These are phyloP conservation scores for Laguncularia racemosa DNA, from an alignment of 345 rosid genomes.

Conservation along the genomic window DNA sequence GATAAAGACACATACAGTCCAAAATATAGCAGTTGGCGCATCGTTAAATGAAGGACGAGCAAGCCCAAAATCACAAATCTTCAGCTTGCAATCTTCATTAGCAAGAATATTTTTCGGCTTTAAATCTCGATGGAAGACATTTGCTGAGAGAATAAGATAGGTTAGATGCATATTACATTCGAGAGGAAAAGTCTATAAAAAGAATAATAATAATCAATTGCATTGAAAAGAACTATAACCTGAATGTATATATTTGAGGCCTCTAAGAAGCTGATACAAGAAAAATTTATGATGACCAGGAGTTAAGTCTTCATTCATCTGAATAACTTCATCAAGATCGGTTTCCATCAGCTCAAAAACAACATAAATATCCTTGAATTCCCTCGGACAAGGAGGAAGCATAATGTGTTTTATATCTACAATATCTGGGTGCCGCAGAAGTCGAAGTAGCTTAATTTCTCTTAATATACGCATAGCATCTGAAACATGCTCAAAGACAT, in stretches of 20 bases:
- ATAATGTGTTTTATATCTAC: conserved; percentile 89
- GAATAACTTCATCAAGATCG: conserved; percentile 86
- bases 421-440: conserved; percentile 78
- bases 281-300: conserved; percentile 95
- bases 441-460: conserved; percentile 92
- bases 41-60: conserved; percentile 93
- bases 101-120: conserved; percentile 97
- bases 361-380: conserved; percentile 86
- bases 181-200: neutral
- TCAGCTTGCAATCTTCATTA: conserved; percentile 93
- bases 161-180: neutral
- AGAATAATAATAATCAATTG: neutral
- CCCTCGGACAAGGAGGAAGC: conserved; percentile 95
- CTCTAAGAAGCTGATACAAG: conserved; percentile 97
- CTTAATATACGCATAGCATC: conserved; percentile 88
- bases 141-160: conserved; percentile 32
- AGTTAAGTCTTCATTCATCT: conserved; percentile 79
- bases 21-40: conserved; percentile 91
- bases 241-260: conserved; percentile 85
- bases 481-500: conserved; percentile 86
- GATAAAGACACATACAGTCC: conserved; percentile 76
- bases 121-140: conserved; percentile 92
- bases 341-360: conserved; percentile 99
- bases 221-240: conserved; percentile 31
- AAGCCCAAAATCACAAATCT: conserved; percentile 97